Evolutionary conservation across 768 basidiomycete species (phyloP), one percentile per base, ranked within the genome.

Genomic region (Hemileccinum impolitum): DNA sequence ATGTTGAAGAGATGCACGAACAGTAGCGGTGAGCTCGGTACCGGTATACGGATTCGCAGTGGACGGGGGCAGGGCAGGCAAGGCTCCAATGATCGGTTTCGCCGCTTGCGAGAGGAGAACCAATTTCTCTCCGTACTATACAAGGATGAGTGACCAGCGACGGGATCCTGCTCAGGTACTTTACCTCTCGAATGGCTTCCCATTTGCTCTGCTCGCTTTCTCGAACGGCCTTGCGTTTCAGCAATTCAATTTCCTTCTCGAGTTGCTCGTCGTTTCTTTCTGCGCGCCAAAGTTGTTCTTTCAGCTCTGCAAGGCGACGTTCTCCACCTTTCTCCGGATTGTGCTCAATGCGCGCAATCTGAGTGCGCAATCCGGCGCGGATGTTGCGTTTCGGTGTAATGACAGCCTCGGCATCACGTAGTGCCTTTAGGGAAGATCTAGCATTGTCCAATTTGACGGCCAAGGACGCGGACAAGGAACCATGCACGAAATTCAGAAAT

Each of bases 81-180:
- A 71, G 1, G 73, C 85, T 1, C 68, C 71, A 40, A 89, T 65
- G 43, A 91, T 75, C 15, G 82, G 78, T 8, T 74, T 67, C 1
- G 84, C 80, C 4, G 85, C 87, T 66, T 92, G 85, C 4, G 87
- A 77, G 8, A 92, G 63, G 6, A 93, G 72, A 1, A 84, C 70
- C 4, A 93, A 68, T 63, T 92, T 93, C 65, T 93, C 90, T 39
- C 80, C 87, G 50, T 85, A 93, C 90, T 92, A 47, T 2, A 45
- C 35, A 39, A 34, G 23, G 7, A 23, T 54, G 8, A 60, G 45
- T 19, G 3, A 50, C 40, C 13, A 3, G 19, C 31, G 14, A 41
- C n/a, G 37, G n/a, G 8, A 21, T 23, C 18, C 25, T 28, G 44
- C 11, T 25, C 58, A 61, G 47, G 21, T 13, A 19, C 3, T 42